Evolutionary conservation across 2,329 filamentous ascomycete species (phyloP).

Genomic region (Talaromyces funiculosus): DNA sequence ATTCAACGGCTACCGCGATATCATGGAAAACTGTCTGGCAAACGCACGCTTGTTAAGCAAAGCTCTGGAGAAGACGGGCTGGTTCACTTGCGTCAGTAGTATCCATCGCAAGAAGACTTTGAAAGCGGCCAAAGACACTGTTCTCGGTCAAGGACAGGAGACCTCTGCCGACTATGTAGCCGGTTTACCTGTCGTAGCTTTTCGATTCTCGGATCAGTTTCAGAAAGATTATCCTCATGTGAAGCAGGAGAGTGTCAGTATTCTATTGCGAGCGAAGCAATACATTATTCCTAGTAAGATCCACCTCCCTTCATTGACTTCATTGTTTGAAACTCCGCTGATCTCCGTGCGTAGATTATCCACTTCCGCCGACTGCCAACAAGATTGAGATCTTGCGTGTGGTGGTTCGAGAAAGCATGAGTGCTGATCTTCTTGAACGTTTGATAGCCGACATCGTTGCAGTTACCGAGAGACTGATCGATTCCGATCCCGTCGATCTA

Average conservation of each 20-base stretch:
- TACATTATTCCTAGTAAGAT: conserved; percentile 62
- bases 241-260: conserved; percentile 59
- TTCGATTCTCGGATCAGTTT: conserved; percentile 58
- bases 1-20: conserved; percentile 56
- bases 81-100: conserved; percentile 60
- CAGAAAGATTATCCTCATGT: conserved; percentile 56
- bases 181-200: conserved; percentile 64
- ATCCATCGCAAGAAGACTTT: conserved; percentile 57
- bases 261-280: conserved; percentile 59
- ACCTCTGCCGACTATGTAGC: conserved; percentile 58
- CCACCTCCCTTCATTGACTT: neutral
- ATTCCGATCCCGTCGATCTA: conserved; percentile 49
- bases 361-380: conserved; percentile 57
- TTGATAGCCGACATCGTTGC: conserved; percentile 56
- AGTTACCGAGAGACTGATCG: conserved; percentile 58
- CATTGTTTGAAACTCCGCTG: neutral
- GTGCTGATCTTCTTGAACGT: conserved; percentile 60
- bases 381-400: conserved; percentile 62
- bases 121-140: conserved; percentile 36
- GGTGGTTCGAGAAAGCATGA: conserved; percentile 62
- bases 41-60: conserved; percentile 62
- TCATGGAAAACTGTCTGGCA: conserved; percentile 60
- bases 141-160: conserved; percentile 37
- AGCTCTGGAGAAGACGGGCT: conserved; percentile 59
- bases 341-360: conserved; percentile 49